phyloP scores from a whole-genome alignment of 2,329 filamentous ascomycete genomes.

The Aureobasidium sp. region DNA sequence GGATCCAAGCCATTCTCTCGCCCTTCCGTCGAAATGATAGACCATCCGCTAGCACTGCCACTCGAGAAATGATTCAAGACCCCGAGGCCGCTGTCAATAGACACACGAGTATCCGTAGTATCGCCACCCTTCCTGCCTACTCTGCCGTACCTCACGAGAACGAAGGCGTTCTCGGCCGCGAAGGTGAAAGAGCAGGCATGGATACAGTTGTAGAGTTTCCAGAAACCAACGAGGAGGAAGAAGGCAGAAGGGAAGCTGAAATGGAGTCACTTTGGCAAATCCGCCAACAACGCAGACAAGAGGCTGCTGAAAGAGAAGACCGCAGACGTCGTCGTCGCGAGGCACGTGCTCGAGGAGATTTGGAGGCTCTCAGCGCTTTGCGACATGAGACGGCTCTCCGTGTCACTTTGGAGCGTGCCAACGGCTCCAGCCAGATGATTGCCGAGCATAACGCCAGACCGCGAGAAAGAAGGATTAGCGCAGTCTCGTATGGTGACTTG shows the following conservation, averaged over 20 bases:
- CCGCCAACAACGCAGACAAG: constrained; percentile 65
- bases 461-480: constrained; percentile 62
- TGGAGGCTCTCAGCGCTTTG: constrained; percentile 59
- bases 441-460: constrained; percentile 54
- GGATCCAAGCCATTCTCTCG: not conserved
- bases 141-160: constrained; percentile 62
- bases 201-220: constrained; percentile 85
- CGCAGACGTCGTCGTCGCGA: constrained; percentile 62
- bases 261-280: constrained; percentile 94
- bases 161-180: constrained; percentile 77
- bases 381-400: constrained; percentile 49
- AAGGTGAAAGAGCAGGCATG: constrained; percentile 86
- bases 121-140: constrained; percentile 89
- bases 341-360: constrained; percentile 65
- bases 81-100: constrained; percentile 54
- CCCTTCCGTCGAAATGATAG: not conserved
- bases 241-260: constrained; percentile 71
- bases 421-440: constrained; percentile 40
- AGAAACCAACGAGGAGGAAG: constrained; percentile 70
- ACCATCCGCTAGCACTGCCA: not conserved
- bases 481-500: constrained; percentile 68
- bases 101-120: constrained; percentile 80
- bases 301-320: constrained; percentile 70
- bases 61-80: constrained; percentile 5
- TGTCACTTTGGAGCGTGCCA: constrained; percentile 34